A percentile compares a stretch with the other conserved stretches of the same genome.
phyloP scores from a whole-genome alignment of 371 early-diverging fungal species.

The Syncephalastrum contaminatum region DNA sequence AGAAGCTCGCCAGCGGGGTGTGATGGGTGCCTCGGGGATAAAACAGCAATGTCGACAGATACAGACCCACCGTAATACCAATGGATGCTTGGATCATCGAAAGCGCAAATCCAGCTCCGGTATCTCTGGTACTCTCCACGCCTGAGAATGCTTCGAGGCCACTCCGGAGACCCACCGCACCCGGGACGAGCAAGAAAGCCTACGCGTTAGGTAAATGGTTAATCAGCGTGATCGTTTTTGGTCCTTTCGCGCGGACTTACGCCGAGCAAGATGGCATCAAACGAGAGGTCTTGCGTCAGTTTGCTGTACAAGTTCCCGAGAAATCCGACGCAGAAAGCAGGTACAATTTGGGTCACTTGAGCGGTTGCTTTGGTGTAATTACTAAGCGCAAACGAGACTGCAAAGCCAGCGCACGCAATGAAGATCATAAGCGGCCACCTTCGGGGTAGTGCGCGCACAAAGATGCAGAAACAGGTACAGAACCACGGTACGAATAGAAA shows the following conservation, averaged over 20 bases:
- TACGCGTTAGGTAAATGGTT: not conserved
- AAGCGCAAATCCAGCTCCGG: slow-evolving; percentile 40
- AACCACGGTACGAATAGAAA: slow-evolving; percentile 17
- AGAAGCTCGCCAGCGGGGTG: slow-evolving; percentile 39
- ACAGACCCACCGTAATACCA: slow-evolving; percentile 43
- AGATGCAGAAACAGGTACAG: slow-evolving; percentile 14
- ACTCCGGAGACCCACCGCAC: slow-evolving; percentile 18
- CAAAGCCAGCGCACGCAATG: slow-evolving; percentile 18
- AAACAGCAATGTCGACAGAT: slow-evolving; percentile 30
- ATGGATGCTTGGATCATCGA: slow-evolving; percentile 41
- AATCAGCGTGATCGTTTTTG: too few relatives aligned
- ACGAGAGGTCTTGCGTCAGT: slow-evolving; percentile 28
- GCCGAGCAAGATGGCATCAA: slow-evolving; percentile 35
- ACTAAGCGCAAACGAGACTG: slow-evolving; percentile 11
- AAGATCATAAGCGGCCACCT: slow-evolving; percentile 14
- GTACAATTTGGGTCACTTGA: slow-evolving; percentile 2
- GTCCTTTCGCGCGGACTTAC: not conserved
- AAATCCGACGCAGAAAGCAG: slow-evolving; percentile 7
- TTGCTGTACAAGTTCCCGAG: slow-evolving; percentile 37
- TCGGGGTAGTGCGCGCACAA: slow-evolving; percentile 13
- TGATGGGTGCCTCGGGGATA: slow-evolving; percentile 38
- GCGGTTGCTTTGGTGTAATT: slow-evolving; percentile 8
- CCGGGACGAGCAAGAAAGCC: slow-evolving; percentile 40
- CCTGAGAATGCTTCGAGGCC: slow-evolving; percentile 12
- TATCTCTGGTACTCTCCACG: slow-evolving; percentile 1